Base-by-base conservation (phyloP, 1,284 basidiomycete genomes). In the Moesziomyces aphidis region DNA sequence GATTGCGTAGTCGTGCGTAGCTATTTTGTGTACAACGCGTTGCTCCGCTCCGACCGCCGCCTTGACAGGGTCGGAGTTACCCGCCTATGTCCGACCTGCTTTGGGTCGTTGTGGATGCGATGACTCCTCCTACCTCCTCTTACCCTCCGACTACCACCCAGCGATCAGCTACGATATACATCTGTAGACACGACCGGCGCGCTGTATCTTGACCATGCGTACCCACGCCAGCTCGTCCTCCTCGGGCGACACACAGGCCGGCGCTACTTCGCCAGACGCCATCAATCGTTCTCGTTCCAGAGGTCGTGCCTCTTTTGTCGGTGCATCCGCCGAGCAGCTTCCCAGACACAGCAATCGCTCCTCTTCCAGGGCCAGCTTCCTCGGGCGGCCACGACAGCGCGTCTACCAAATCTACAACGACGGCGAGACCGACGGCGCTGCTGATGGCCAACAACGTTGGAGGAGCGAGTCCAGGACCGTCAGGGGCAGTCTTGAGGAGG, bases 391-490 rank as follows among this genome's bases (percentile, higher is more conserved):
- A 11, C 71, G 71, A 8, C 65, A 65, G 21, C 61, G 71, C 11
- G 55, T 68, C 34, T 73, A 73, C 28, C 65, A 73, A 47, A 67
- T 64, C 58, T 68, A 68, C 31, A 39, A 59, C 9, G 52, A 48
- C 5, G 23, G 42, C 5, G 24, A 58, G 4, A 21, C 43, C 4
- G 6, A n/a, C 3, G 34, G 13, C 22, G 24, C 8, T 26, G 24
- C 46, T 0, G 50, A 48, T 6, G 42, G 17, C 15, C 39, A 68
- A n/a, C 49, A 55, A 7, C 63, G 26, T 1, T 28, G 61, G 64
- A 61, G 65, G 15, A 69, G 61, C 54, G 71, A 73, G 23, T 68
- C 65, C 5, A 55, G 71, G 7, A 73, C 71, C 0, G 71, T 73
- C 1, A 49, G 65, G 44, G 71, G 59, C 9, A 73, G 71, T 26